Evolutionary conservation across 2,329 filamentous ascomycete species (phyloP), one percentile per base, ranked within the genome.

Genomic region (Aspergillus sp.): DNA sequence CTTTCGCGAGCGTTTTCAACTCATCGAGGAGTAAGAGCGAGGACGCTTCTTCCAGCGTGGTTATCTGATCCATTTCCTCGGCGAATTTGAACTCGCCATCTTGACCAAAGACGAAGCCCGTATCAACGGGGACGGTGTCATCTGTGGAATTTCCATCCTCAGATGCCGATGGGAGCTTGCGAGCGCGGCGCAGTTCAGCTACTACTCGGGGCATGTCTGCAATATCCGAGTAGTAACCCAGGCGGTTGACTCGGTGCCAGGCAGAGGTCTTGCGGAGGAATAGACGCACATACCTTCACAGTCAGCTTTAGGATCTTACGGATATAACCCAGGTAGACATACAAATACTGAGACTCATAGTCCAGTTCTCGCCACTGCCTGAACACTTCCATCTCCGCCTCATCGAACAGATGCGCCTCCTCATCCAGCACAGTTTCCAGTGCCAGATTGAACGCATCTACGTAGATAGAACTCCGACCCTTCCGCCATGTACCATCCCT

Each of bases 401-500:
- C 85, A 69, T 95, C 85, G 72, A 98, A 99, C 0, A 99, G 80
- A 76, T 97, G 91, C 0, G 86, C 84, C 76, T 99, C 95, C 59
- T 98, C 91, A 52, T 91, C 88, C 12, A 98, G 79, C 3, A 99
- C 95, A 0, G 91, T 97, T 61, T 94, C 89, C 52, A 99, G 80
- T 2, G 94, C 92, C 13, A 98, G 81, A 70, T 97, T 97, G 81
- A 99, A 99, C 0, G 95, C 95, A 78, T 99, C 95, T 17, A 97
- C 92, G 70, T 99, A 99, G 58, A 99, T 91, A 1, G 93, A 98
- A 70, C 89, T 96, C 73, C 87, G 88, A 0, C 92, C 91, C 69
- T 84, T 87, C 4, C 87, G 77, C 91, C 91, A 97, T 61, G 79
- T 84, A 54, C 80, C 81, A 55, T 86, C 78, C 59, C 82, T 82